phyloP scores from a whole-genome alignment of 352 stramenopile species.

The Pythium aristosporum region DNA sequence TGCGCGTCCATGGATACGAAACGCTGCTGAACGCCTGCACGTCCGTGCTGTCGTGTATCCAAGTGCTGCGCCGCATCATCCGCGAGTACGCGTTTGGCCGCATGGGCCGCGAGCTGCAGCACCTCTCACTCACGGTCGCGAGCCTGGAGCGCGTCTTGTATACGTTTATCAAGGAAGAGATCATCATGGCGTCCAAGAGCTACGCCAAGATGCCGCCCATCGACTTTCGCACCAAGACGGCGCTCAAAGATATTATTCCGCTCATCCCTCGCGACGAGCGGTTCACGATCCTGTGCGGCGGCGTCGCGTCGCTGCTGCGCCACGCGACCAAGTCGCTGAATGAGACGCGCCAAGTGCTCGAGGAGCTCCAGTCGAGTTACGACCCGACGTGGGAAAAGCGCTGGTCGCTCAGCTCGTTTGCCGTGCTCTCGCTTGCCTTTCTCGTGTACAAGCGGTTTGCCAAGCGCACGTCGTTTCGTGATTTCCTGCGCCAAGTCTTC shows the following conservation, averaged over 20 bases:
- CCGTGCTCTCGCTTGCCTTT: conserved; percentile 46
- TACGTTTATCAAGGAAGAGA: conserved; percentile 88
- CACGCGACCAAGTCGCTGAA: conserved; percentile 83
- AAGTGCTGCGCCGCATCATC: conserved; percentile 79
- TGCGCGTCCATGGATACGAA: conserved; percentile 73
- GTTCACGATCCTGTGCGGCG: conserved; percentile 80
- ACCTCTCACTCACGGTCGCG: conserved; percentile 83
- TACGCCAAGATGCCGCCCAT: conserved; percentile 50
- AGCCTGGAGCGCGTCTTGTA: conserved; percentile 85
- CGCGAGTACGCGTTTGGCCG: conserved; percentile 80
- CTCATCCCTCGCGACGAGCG: conserved; percentile 80
- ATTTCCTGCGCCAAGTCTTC: conserved; percentile 66
- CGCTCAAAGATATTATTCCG: conserved; percentile 87
- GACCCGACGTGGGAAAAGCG: conserved; percentile 81
- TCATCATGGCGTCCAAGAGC: conserved; percentile 76
- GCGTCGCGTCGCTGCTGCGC: conserved; percentile 71
- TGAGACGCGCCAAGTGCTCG: conserved; percentile 75
- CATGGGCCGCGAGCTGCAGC: conserved; percentile 81
- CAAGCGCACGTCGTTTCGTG: conserved; percentile 62
- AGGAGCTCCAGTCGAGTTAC: conserved; percentile 81
- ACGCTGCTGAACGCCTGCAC: conserved; percentile 70
- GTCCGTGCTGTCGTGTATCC: conserved; percentile 73
- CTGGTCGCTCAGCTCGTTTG: conserved; percentile 79
- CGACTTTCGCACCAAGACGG: conserved; percentile 78
- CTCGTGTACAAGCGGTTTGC: conserved; percentile 75